Conservation (phyloP, 2,329 filamentous ascomycete species). For the Calonectria hawksworthii region DNA sequence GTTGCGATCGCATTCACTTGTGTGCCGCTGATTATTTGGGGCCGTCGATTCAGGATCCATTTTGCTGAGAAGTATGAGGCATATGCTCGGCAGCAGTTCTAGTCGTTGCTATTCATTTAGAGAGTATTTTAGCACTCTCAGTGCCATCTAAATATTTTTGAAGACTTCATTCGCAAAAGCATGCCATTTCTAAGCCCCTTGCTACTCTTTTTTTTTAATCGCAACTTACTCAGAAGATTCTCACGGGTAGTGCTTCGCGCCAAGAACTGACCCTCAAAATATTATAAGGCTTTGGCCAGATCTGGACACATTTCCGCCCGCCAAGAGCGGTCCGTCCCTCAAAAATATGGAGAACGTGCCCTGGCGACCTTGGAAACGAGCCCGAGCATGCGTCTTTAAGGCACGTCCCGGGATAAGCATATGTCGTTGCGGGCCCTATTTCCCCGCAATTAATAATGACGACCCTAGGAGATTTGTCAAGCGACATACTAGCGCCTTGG, state of each 20-base stretch:
- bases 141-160: background rate
- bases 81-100: slow-evolving; percentile 31
- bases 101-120: background rate
- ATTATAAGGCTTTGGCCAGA: background rate
- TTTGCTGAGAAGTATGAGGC: slow-evolving; percentile 31
- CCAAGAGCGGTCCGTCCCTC: background rate
- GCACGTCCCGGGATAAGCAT: background rate
- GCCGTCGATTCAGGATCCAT: slow-evolving; percentile 25
- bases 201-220: background rate
- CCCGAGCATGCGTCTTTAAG: background rate
- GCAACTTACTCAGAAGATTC: background rate
- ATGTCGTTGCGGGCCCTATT: background rate
- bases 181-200: background rate
- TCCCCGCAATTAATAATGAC: background rate
- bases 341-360: background rate
- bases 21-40: slow-evolving; percentile 32
- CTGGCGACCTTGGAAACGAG: background rate
- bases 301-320: background rate
- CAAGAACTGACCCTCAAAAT: background rate
- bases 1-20: slow-evolving; percentile 30
- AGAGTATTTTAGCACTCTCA: background rate
- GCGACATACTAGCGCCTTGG: background rate
- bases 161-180: background rate
- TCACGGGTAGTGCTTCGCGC: background rate
- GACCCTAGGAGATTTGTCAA: background rate